A percentile compares a stretch with the other conserved stretches of the same genome.
Evolutionary conservation across 768 basidiomycete genomes (phyloP).

Genomic region (Russula olivacea): DNA sequence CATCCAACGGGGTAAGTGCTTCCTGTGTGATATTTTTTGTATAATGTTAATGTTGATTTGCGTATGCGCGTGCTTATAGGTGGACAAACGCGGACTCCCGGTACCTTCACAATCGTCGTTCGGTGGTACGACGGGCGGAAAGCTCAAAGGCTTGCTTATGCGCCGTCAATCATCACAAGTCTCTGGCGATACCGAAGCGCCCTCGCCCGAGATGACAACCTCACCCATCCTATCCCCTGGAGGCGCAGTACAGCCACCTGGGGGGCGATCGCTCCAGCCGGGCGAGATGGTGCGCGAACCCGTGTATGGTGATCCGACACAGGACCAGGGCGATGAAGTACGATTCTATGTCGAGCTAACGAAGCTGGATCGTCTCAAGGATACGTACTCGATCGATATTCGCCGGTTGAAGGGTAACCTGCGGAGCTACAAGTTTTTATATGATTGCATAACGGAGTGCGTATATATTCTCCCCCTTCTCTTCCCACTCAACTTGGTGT

Average conservation of each 20-base stretch:
- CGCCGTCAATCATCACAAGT: conserved; percentile 87
- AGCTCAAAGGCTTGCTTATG: conserved; percentile 85
- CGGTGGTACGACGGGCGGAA: conserved; percentile 56
- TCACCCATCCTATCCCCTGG: conserved; percentile 13
- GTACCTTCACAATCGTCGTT: conserved; percentile 72
- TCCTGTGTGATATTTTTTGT: background rate
- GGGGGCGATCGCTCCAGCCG: conserved; percentile 21
- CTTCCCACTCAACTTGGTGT: conserved; percentile 22
- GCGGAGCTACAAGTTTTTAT: conserved; percentile 88
- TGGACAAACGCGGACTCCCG: conserved; percentile 85
- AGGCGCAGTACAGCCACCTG: conserved; percentile 13
- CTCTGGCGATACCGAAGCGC: conserved; percentile 32
- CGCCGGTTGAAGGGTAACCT: conserved; percentile 88
- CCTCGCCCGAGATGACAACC: conserved; percentile 26
- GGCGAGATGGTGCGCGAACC: conserved; percentile 43
- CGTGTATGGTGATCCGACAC: conserved; percentile 70
- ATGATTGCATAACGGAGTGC: conserved; percentile 81
- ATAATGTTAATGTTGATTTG: background rate
- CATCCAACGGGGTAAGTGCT: conserved; percentile 74
- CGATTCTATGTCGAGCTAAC: conserved; percentile 95
- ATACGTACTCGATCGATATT: conserved; percentile 89
- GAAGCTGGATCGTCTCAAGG: conserved; percentile 79
- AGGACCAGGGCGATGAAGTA: conserved; percentile 93
- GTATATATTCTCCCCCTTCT: conserved; percentile 32
- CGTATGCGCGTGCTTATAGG: conserved; percentile 38